Base-by-base conservation (phyloP, 495 filamentous ascomycete genomes). In the Hyaloscypha bicolor region DNA sequence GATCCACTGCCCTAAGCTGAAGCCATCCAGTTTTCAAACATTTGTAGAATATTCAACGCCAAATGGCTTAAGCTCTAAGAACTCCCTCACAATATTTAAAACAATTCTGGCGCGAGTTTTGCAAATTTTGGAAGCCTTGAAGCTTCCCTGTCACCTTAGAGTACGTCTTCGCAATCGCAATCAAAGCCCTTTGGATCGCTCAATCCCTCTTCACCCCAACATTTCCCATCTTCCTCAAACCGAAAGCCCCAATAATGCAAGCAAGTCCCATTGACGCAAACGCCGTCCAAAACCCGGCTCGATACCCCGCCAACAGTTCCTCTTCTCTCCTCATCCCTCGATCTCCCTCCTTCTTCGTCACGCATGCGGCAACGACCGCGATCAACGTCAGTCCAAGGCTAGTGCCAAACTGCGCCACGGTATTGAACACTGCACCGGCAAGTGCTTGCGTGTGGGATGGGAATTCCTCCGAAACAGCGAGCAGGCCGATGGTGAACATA, bases 401-500 rank as follows among this genome's bases (percentile, higher is more conserved):
- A 21, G 78, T 86, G 0, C 89, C 88, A 61, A 90, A 81, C 72
- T 90, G 87, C 1, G 82, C 75, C 16, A 86, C 74, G 0, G 86
- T 87, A 68, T 88, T 88, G 77, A 90, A 90, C 0, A 91, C 87
- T 2, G 84, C 88, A 6, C 87, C 87, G 2, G 84, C 87, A 1
- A 91, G 79, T 0, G 81, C 86, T 61, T 90, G 86, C 0, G 81
- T 88, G 48, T 83, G 73, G 2, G 78, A 65, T 0, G 86, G 83
- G 67, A 90, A 89, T 3, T 78, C 78, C 21, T 80, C 75, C 0
- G 85, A 81, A 60, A 90, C 84, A 60, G 88, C 72, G 22, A 91
- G 74, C 42, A 88, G 87, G 5, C 84, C 83, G 16, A 90, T 80
- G 19, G 82, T 85, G 75, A 89, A 91, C 12, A 88, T 78, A 5